These are phyloP conservation scores for Herpetospermum pedunculosum DNA, from an alignment of 306 rosid genomes.

Conservation along the genomic window DNA sequence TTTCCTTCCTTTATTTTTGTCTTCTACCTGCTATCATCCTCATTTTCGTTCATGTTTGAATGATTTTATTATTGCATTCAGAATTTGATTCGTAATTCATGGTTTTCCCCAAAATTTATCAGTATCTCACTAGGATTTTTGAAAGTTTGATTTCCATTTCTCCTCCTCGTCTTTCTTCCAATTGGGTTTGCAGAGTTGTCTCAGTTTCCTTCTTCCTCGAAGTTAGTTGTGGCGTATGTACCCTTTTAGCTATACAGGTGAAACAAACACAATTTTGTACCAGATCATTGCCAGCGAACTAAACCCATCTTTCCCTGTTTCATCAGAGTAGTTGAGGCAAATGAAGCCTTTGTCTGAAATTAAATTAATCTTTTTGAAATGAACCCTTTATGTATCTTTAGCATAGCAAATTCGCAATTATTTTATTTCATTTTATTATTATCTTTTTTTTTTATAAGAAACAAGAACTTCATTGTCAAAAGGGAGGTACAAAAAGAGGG, in stretches of 20 bases:
- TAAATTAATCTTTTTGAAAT: neutral
- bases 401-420: neutral
- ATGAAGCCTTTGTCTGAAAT: neutral
- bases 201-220: neutral
- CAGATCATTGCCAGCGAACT: neutral
- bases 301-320: neutral
- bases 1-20: neutral
- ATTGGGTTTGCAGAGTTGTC: neutral
- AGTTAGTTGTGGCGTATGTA: neutral
- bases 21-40: neutral
- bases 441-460: neutral
- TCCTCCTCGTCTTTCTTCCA: neutral
- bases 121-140: neutral
- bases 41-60: neutral
- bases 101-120: neutral
- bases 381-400: neutral
- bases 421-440: too few species aligned
- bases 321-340: neutral
- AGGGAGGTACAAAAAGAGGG: neutral
- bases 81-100: neutral
- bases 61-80: neutral
- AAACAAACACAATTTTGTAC: neutral
- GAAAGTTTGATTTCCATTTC: neutral
- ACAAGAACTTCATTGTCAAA: neutral
- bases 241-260: neutral